A percentile compares a stretch with the other conserved stretches of the same genome.
Conservation (phyloP, 2,329 filamentous ascomycete genomes). For the Stenocarpella maydis region DNA sequence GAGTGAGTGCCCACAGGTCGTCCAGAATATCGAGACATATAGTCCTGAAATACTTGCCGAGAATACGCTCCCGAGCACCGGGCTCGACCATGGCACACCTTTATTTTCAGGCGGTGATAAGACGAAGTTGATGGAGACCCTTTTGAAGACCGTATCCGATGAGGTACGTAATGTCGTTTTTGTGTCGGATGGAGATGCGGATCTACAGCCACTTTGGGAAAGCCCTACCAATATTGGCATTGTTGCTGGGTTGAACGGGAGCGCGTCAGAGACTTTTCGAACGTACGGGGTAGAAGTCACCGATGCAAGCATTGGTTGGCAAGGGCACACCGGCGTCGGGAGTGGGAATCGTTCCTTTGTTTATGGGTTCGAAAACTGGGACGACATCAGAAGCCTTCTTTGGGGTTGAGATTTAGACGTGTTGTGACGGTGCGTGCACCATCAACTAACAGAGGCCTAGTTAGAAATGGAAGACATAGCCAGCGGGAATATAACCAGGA, state of each 20-base stretch:
- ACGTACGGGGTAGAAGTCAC: not conserved
- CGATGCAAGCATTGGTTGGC: not conserved
- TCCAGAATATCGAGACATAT: not conserved
- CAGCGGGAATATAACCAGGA: too few relatives aligned
- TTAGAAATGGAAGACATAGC: too few relatives aligned
- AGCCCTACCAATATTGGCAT: not conserved
- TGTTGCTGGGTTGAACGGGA: not conserved
- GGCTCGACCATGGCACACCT: not conserved
- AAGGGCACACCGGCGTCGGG: not conserved
- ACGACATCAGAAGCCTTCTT: not conserved
- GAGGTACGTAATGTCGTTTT: not conserved
- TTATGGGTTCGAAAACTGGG: not conserved
- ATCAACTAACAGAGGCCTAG: too few relatives aligned
- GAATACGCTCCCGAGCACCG: not conserved
- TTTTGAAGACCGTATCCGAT: not conserved
- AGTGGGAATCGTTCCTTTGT: not conserved
- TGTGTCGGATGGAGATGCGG: slow-evolving; percentile 2
- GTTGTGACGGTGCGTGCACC: too few relatives aligned
- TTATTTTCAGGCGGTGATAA: not conserved
- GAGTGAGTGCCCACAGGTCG: not conserved
- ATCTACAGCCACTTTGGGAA: slow-evolving; percentile 7
- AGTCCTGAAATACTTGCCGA: not conserved
- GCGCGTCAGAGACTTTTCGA: not conserved
- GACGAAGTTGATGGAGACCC: not conserved
- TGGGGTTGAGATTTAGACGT: not conserved